Evolutionary conservation across 345 rosid species (phyloP).

Genomic region (Combretum micranthum): DNA sequence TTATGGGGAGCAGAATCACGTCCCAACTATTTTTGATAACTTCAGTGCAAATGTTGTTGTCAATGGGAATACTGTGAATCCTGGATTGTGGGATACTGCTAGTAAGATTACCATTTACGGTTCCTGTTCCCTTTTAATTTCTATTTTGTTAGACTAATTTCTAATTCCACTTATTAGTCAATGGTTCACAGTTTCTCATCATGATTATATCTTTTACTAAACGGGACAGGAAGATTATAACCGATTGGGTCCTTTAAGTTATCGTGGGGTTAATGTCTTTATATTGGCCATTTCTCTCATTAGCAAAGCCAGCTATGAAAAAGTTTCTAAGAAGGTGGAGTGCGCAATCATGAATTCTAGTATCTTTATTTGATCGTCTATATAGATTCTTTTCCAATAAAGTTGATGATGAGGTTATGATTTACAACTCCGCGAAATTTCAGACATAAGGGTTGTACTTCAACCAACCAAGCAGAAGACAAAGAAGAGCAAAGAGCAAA

Average conservation of each 20-base stretch:
- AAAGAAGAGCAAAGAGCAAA: slow-evolving; percentile 64
- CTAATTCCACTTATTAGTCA: too few relatives aligned
- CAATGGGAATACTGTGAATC: slow-evolving; percentile 84
- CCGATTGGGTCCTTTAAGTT: slow-evolving; percentile 76
- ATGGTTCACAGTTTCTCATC: too few relatives aligned
- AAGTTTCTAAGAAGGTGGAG: slow-evolving; percentile 81
- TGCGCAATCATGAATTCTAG: background rate
- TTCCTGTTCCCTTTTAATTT: slow-evolving; percentile 2
- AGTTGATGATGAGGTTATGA: background rate
- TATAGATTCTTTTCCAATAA: slow-evolving; percentile 7
- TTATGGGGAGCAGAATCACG: slow-evolving; percentile 66
- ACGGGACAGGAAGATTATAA: slow-evolving; percentile 95
- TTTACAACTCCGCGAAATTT: slow-evolving; percentile 6
- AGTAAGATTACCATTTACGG: slow-evolving; percentile 36
- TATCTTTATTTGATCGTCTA: background rate
- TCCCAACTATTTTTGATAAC: slow-evolving; percentile 94
- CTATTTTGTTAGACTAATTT: background rate
- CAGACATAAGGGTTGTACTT: slow-evolving; percentile 85
- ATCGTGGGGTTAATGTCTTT: slow-evolving; percentile 89
- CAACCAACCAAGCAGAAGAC: slow-evolving; percentile 84
- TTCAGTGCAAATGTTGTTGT: slow-evolving; percentile 98
- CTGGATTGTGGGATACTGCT: slow-evolving; percentile 96
- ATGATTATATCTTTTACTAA: background rate
- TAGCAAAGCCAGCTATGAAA: slow-evolving; percentile 99
- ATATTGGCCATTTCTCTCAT: slow-evolving; percentile 93